Percentiles rank a stretch among this genome's conserved stretches.
These are phyloP conservation scores for Wickerhamiella lipophila DNA, from an alignment of 805 yeast species.

Conservation along the genomic window DNA sequence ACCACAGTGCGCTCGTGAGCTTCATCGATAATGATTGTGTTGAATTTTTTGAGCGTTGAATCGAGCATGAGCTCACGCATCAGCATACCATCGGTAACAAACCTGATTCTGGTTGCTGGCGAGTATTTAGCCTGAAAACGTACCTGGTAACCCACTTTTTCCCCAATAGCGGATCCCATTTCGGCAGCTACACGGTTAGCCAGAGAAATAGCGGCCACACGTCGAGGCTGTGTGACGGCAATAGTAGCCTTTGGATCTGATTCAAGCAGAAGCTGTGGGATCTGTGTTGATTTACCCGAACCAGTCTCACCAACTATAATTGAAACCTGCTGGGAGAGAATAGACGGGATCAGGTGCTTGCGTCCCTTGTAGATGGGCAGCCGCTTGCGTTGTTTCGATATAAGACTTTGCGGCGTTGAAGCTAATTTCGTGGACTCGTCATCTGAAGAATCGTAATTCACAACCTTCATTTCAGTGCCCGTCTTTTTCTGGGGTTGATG, in stretches of 20 bases:
- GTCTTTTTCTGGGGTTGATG: not conserved
- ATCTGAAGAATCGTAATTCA: slow-evolving; percentile 15
- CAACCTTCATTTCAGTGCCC: slow-evolving; percentile 10
- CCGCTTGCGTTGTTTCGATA: slow-evolving; percentile 41
- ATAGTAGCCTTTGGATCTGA: slow-evolving; percentile 37
- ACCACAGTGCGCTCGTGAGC: slow-evolving; percentile 94
- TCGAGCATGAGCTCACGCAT: slow-evolving; percentile 80
- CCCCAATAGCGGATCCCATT: slow-evolving; percentile 62
- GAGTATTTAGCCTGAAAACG: slow-evolving; percentile 67
- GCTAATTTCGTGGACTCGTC: slow-evolving; percentile 11
- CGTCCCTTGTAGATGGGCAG: slow-evolving; percentile 70
- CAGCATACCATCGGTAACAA: slow-evolving; percentile 95
- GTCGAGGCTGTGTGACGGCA: slow-evolving; percentile 93
- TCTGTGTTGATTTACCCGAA: slow-evolving; percentile 94
- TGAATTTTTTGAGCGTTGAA: slow-evolving; percentile 47
- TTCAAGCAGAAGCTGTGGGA: slow-evolving; percentile 74
- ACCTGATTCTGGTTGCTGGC: slow-evolving; percentile 56
- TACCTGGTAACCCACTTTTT: slow-evolving; percentile 82
- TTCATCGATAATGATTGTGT: slow-evolving; percentile 79
- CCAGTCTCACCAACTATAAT: slow-evolving; percentile 94
- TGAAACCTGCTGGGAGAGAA: slow-evolving; percentile 50
- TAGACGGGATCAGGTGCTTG: slow-evolving; percentile 44
- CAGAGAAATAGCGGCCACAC: slow-evolving; percentile 92
- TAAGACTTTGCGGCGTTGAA: slow-evolving; percentile 22
- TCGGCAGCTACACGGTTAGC: slow-evolving; percentile 91